A percentile compares a stretch with the other conserved stretches of the same genome.
These are phyloP conservation scores for Pseudogymnoascus sp. DNA, from an alignment of 2,329 filamentous ascomycete species.

Conservation along the genomic window DNA sequence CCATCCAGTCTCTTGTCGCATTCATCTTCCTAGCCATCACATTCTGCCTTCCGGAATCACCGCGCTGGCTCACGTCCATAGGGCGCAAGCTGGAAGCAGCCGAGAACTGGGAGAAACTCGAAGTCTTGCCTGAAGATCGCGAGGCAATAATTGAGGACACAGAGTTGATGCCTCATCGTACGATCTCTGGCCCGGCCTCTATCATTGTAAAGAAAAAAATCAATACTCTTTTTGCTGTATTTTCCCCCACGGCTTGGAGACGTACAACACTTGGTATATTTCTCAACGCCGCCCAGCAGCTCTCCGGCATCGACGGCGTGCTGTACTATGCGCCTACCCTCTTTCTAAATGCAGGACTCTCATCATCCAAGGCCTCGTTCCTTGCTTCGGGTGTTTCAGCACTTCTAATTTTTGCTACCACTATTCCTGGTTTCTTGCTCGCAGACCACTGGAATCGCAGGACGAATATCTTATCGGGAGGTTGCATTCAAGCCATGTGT, in stretches of 20 bases:
- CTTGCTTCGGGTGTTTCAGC: slow-evolving; percentile 53
- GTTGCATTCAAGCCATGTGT: slow-evolving; percentile 37
- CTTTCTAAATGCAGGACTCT: slow-evolving; percentile 50
- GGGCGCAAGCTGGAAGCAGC: slow-evolving; percentile 39
- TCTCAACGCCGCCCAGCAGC: slow-evolving; percentile 49
- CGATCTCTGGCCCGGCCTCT: not conserved
- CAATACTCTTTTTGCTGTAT: slow-evolving; percentile 23
- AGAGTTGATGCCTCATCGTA: not conserved
- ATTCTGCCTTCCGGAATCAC: slow-evolving; percentile 44
- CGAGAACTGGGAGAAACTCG: slow-evolving; percentile 27
- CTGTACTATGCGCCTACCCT: slow-evolving; percentile 54
- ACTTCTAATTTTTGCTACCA: slow-evolving; percentile 48
- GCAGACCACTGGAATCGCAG: slow-evolving; percentile 50
- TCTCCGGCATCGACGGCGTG: slow-evolving; percentile 54
- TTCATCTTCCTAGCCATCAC: slow-evolving; percentile 29
- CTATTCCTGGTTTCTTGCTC: slow-evolving; percentile 46
- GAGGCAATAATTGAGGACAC: slow-evolving; percentile 15
- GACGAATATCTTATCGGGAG: slow-evolving; percentile 45
- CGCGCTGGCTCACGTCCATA: slow-evolving; percentile 46
- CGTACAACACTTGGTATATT: slow-evolving; percentile 46
- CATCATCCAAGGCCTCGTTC: slow-evolving; percentile 44
- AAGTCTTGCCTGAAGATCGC: slow-evolving; percentile 18
- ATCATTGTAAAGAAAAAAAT: slow-evolving; percentile 8
- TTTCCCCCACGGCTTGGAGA: slow-evolving; percentile 34
- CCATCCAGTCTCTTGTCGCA: slow-evolving; percentile 37